These are phyloP conservation scores for Ophiocordyceps camponoti-rufipedis DNA, from an alignment of 2,329 filamentous ascomycete species.

Conservation along the genomic window DNA sequence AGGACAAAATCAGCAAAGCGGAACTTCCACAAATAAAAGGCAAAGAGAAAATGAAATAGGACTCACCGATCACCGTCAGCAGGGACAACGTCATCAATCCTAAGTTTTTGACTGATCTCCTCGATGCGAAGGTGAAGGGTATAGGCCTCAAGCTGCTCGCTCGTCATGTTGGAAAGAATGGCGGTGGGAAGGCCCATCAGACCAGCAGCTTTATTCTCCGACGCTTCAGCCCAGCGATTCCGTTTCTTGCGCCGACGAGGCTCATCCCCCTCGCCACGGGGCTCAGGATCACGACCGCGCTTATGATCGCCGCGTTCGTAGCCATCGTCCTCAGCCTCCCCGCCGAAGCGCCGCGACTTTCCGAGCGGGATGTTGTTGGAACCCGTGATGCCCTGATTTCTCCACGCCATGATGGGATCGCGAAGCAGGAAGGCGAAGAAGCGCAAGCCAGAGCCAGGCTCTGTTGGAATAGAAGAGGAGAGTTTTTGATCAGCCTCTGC, in stretches of 20 bases:
- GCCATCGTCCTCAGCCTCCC: constrained; percentile 25
- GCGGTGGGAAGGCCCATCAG: constrained; percentile 94
- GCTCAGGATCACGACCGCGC: constrained; percentile 83
- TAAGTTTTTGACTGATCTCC: constrained; percentile 97
- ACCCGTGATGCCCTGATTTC: constrained; percentile 73
- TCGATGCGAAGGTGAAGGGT: constrained; percentile 92
- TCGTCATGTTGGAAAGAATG: constrained; percentile 95
- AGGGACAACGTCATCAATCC: constrained; percentile 97
- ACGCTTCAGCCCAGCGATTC: constrained; percentile 93
- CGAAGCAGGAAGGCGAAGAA: neutral
- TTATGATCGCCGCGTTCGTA: constrained; percentile 38
- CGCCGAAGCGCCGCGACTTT: constrained; percentile 62
- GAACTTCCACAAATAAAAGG: neutral
- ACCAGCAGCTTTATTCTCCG: constrained; percentile 96
- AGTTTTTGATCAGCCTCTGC: neutral
- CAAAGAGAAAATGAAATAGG: neutral
- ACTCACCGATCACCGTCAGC: constrained; percentile 84
- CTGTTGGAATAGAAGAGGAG: too few species aligned
- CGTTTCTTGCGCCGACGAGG: constrained; percentile 89
- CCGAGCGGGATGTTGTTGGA: constrained; percentile 97
- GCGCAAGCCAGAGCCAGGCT: neutral
- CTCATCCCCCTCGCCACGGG: constrained; percentile 53
- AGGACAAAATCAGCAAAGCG: constrained; percentile 4
- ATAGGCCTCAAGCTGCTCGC: constrained; percentile 94
- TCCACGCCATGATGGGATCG: constrained; percentile 42